Conservation (phyloP, 208 protist species). For the Leishmania martiniquensis region DNA sequence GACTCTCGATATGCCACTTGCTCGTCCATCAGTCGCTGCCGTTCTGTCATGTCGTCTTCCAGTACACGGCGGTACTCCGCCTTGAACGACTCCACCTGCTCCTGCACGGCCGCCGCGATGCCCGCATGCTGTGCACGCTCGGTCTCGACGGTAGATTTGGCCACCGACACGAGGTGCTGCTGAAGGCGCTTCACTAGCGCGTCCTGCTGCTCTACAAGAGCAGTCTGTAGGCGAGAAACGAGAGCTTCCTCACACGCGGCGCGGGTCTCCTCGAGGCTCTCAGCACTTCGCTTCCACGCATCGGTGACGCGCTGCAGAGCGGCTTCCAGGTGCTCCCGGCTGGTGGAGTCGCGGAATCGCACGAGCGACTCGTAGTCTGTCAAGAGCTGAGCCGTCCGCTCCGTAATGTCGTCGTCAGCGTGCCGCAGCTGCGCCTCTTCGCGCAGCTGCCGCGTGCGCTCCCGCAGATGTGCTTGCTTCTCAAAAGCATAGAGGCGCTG, state of each 20-base stretch:
- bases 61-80: slow-evolving; percentile 49
- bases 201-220: slow-evolving; percentile 12
- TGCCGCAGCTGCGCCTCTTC: slow-evolving; percentile 22
- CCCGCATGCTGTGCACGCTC: slow-evolving; percentile 11
- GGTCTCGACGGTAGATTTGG: slow-evolving; percentile 9
- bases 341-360: slow-evolving; percentile 15
- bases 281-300: slow-evolving; percentile 25
- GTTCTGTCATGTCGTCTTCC: slow-evolving; percentile 44
- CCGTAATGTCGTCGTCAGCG: slow-evolving; percentile 8
- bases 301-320: slow-evolving; percentile 20
- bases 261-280: slow-evolving; percentile 22
- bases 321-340: slow-evolving; percentile 15
- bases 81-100: slow-evolving; percentile 52
- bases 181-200: slow-evolving; percentile 2
- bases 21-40: slow-evolving; percentile 35
- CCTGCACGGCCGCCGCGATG: slow-evolving; percentile 39
- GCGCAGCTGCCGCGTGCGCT: slow-evolving; percentile 32
- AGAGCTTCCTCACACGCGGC: slow-evolving; percentile 5
- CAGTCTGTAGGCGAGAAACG: slow-evolving; percentile 1
- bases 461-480: slow-evolving; percentile 27
- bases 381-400: slow-evolving; percentile 23
- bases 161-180: slow-evolving; percentile 3
- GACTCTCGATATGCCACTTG: slow-evolving; percentile 36
- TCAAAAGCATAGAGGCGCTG: slow-evolving; percentile 29
- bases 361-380: slow-evolving; percentile 29